Base-by-base conservation (phyloP, 768 basidiomycete genomes). In the Hydnum rufescens region DNA sequence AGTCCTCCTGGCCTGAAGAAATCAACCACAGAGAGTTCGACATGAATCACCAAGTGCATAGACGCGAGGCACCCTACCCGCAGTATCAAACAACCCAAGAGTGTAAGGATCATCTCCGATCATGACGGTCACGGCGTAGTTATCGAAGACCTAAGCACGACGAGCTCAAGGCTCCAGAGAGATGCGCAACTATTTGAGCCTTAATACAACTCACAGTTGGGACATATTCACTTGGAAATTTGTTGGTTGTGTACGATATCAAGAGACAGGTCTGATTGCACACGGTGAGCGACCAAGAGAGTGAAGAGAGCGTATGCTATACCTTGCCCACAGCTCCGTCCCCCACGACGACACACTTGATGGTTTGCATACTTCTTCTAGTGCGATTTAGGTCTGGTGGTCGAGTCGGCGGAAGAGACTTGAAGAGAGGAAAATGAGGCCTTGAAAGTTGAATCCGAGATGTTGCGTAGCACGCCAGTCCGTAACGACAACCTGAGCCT, bases 291-390 rank as follows among this genome's bases (percentile, higher is more conserved):
- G 13, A 13, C 30, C 32, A 23, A 30, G 13, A 13, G 13, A 25
- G 13, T 8, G 44, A 8, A 8, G 25, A 5, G 13, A 25, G 6
- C 25, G 26, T 22, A 18, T n/a, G 22, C 51, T 82, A 60, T 63
- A 89, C 89, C 81, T 95, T 95, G 71, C 89, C 89, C 58, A 93
- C 89, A 62, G 90, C 89, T 80, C 90, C 89, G 72, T 93, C 90
- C 63, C 89, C 89, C 58, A 93, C 90, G 53, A 92, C 90, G 64
- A 93, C 89, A 68, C 89, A 92, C 70, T 95, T 93, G 66, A 93
- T 95, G 53, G 90, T 95, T 65, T 95, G 89, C 90, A 93, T 93
- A n/a, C n/a, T n/a, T n/a, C n/a, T n/a, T n/a, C n/a, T n/a, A n/a
- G n/a, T n/a, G n/a, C n/a, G n/a, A n/a, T n/a, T n/a, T n/a, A n/a